A percentile compares a stretch with the other conserved stretches of the same genome.
Evolutionary conservation across 2,329 filamentous ascomycete genomes (phyloP).

Genomic region (Ceratocystis huliohia): DNA sequence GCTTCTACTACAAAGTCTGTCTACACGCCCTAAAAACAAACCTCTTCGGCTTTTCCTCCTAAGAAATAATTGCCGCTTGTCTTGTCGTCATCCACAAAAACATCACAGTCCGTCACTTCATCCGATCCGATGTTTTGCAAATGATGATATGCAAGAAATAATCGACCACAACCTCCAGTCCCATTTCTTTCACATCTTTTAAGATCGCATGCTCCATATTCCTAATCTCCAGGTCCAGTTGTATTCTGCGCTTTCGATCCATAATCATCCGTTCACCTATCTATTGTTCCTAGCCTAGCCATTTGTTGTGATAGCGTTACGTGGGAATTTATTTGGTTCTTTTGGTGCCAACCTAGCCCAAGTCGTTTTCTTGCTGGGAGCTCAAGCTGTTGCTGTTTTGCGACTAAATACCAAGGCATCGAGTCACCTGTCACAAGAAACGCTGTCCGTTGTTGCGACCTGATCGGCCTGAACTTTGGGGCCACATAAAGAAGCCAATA

Average conservation of each 20-base stretch:
- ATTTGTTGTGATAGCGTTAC: not conserved
- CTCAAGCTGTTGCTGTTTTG: not conserved
- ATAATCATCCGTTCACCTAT: not conserved
- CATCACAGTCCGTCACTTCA: not conserved
- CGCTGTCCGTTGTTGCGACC: not conserved
- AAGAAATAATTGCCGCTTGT: not conserved
- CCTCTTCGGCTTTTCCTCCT: not conserved
- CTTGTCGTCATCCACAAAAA: not conserved
- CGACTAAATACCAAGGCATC: not conserved
- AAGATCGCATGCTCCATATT: not conserved
- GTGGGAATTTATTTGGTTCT: not conserved
- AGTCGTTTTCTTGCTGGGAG: not conserved
- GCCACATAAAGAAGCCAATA: not conserved
- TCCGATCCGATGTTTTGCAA: not conserved
- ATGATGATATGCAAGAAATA: constrained; percentile 4
- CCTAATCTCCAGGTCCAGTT: not conserved
- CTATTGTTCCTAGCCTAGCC: not conserved
- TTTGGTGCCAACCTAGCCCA: not conserved
- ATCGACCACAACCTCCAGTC: not conserved
- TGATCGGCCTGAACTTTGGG: not conserved
- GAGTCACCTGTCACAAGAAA: not conserved
- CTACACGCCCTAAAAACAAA: not conserved
- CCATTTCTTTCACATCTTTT: not conserved
- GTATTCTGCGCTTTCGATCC: not conserved
- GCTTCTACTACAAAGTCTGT: not conserved